Evolutionary conservation across 2,329 filamentous ascomycete species (phyloP), one percentile per base, ranked within the genome.

Genomic region (Aspergillus aculeatinus): DNA sequence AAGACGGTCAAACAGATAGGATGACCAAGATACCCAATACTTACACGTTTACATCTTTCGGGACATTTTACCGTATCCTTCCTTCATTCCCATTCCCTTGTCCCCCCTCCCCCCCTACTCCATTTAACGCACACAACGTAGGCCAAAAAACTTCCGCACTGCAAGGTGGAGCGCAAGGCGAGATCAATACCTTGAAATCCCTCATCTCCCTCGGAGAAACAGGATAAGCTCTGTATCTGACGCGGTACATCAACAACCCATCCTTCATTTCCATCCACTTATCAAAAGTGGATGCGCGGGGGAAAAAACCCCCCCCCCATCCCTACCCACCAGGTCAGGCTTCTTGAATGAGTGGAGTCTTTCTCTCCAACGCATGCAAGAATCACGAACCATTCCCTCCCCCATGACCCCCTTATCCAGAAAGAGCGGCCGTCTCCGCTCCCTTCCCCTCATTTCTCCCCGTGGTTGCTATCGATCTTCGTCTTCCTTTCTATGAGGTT

Each of bases 131-230:
- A 9, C 27, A 29, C 39, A 35, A 33, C 44, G 33, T 35, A 35
- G 33, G 12, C 33, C 33, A 12, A 10, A 1, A 35, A 16, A 55
- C 44, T 61, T 78, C 80, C 79, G 79, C 79, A 75, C 77, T 76
- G 78, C 74, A 78, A 80, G 80, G 80, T 82, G 79, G 80, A 81
- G 80, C 79, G 73, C 78, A 79, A 80, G 79, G 79, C 77, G 79
- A 81, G 79, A 69, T 74, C 72, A 73, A 79, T 81, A 77, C 78
- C 79, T 79, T 80, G 77, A 79, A 77, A 77, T 76, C 74, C 71
- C 68, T 70, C 65, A 61, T 58, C 64, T 23, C 52, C n/a, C 14
- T n/a, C 53, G 61, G 47, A 29, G 63, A 61, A 16, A 61, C 64
- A 63, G 72, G 74, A 76, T 77, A 76, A 76, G 79, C 79, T 81